These are phyloP conservation scores for Auricularia cornea DNA, from an alignment of 768 basidiomycete genomes.

Conservation along the genomic window DNA sequence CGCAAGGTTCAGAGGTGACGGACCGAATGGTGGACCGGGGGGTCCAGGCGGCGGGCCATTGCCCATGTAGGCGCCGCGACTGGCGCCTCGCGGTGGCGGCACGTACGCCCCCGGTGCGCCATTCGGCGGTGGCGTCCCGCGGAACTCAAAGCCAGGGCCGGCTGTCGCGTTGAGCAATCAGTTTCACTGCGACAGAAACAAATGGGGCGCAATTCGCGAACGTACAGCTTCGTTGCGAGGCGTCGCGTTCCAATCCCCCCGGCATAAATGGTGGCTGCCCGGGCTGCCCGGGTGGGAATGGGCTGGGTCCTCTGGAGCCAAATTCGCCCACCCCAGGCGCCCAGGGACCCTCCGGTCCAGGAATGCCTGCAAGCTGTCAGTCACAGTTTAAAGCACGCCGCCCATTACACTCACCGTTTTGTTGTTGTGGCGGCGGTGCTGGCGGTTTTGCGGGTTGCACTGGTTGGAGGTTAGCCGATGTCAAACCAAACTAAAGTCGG, in stretches of 20 bases:
- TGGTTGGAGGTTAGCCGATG: constrained; percentile 17
- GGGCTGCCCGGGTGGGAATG: neutral
- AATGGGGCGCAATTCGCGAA: neutral
- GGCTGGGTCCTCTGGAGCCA: neutral
- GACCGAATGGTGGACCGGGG: constrained; percentile 8
- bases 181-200: neutral
- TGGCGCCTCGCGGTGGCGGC: neutral
- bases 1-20: constrained; percentile 20
- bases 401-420: neutral
- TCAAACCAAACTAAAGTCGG: neutral
- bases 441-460: constrained; percentile 48
- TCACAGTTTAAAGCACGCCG: neutral
- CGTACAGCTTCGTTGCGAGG: neutral
- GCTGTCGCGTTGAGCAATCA: neutral
- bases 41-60: neutral
- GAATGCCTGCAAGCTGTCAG: neutral
- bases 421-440: constrained; percentile 53
- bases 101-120: neutral
- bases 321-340: neutral
- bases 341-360: neutral
- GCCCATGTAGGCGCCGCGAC: neutral
- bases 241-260: neutral
- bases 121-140: constrained; percentile 1
- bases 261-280: neutral
- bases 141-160: neutral